Conservation (phyloP, 805 yeast genomes). For the Starmerella vitae region DNA sequence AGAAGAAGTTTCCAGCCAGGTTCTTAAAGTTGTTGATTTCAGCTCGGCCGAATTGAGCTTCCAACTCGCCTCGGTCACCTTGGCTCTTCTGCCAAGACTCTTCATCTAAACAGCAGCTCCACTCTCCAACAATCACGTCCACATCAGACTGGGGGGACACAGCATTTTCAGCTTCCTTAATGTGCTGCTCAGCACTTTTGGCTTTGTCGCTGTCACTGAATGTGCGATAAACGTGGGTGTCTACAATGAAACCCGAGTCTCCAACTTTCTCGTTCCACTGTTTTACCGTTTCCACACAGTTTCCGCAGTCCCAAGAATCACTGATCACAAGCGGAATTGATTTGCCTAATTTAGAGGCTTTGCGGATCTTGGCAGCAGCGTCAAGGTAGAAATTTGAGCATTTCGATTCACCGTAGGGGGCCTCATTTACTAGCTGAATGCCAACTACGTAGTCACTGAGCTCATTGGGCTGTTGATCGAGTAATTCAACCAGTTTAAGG, state of each 20-base stretch:
- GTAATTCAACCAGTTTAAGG: conserved; percentile 48
- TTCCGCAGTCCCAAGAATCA: conserved; percentile 87
- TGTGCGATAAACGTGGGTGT: conserved; percentile 76
- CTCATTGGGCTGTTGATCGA: conserved; percentile 26
- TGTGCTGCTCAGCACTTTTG: conserved; percentile 50
- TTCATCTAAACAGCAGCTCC: conserved; percentile 73
- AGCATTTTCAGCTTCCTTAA: conserved; percentile 28
- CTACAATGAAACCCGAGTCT: conserved; percentile 55
- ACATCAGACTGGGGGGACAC: conserved; percentile 26
- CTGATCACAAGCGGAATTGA: conserved; percentile 64
- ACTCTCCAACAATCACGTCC: conserved; percentile 79
- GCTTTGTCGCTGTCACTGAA: conserved; percentile 60
- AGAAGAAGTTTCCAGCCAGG: conserved; percentile 63
- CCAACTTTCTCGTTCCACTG: conserved; percentile 31
- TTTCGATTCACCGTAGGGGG: conserved; percentile 47
- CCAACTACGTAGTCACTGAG: conserved; percentile 56
- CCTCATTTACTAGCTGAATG: conserved; percentile 75
- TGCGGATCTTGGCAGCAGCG: conserved; percentile 49
- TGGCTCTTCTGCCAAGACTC: conserved; percentile 50
- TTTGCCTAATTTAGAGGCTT: conserved; percentile 30
- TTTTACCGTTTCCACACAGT: conserved; percentile 55
- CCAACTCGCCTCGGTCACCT: conserved; percentile 40
- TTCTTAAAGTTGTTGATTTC: conserved; percentile 37
- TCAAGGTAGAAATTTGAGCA: conserved; percentile 43
- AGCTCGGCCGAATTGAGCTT: conserved; percentile 45